Evolutionary conservation across 1,284 basidiomycete species (phyloP).

Genomic region (Rhodotorula sp.): DNA sequence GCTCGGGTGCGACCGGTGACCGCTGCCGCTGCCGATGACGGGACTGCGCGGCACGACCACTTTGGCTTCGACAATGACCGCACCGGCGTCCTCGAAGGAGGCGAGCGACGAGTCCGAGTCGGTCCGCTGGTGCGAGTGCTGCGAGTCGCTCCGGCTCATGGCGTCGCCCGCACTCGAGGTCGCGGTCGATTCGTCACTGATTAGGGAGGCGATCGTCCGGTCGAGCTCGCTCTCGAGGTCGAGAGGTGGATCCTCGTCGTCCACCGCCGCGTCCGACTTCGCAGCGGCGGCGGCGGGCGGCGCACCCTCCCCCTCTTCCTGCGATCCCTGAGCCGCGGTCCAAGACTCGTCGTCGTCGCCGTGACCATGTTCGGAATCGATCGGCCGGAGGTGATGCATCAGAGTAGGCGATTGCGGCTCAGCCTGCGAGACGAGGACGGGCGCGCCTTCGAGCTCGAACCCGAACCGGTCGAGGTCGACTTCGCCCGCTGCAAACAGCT

Average conservation of each 20-base stretch:
- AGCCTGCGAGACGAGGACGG: background rate
- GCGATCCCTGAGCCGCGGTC: background rate
- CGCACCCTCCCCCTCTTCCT: background rate
- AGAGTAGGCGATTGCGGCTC: slow-evolving; percentile 10
- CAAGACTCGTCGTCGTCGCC: background rate
- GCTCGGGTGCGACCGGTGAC: background rate
- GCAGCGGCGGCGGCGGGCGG: background rate
- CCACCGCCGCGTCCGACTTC: background rate
- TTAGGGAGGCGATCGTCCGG: slow-evolving; percentile 29
- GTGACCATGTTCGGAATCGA: background rate
- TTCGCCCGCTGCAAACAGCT: slow-evolving; percentile 3
- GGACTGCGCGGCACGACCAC: background rate
- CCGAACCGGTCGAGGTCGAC: slow-evolving; percentile 1
- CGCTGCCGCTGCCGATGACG: background rate
- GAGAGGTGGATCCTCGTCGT: slow-evolving; percentile 12
- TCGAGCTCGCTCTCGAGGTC: slow-evolving; percentile 31
- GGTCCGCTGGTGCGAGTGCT: background rate
- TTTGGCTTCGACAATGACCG: background rate
- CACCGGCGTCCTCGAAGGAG: background rate
- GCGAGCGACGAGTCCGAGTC: slow-evolving; percentile 12
- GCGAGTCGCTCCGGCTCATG: background rate
- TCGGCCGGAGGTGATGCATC: background rate
- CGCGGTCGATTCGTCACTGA: slow-evolving; percentile 4
- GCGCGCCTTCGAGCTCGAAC: slow-evolving; percentile 20
- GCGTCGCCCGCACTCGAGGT: background rate